Conservation (phyloP, 495 filamentous ascomycete species). For the Penicillium bovifimosum region DNA sequence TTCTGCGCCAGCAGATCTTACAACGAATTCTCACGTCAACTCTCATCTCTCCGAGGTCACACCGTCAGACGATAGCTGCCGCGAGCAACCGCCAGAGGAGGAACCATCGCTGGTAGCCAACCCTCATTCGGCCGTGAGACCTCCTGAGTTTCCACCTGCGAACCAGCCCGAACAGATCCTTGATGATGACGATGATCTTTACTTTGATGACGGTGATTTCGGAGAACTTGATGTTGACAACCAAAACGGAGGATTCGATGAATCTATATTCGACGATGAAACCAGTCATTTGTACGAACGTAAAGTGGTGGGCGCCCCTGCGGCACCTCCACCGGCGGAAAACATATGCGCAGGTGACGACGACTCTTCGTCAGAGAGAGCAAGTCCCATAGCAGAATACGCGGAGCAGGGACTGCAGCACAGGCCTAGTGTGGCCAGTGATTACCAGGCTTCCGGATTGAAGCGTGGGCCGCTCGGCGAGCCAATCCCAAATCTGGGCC, state of each 20-base stretch:
- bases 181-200: conserved; percentile 62
- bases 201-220: conserved; percentile 76
- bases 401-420: conserved; percentile 27
- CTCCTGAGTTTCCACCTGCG: background rate
- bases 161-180: conserved; percentile 10
- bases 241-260: conserved; percentile 60
- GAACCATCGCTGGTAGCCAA: background rate
- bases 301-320: conserved; percentile 20
- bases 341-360: conserved; percentile 1
- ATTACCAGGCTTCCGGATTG: conserved; percentile 21
- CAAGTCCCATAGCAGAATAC: conserved; percentile 15
- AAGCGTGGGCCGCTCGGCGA: conserved; percentile 28
- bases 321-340: conserved; percentile 8
- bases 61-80: background rate
- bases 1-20: conserved; percentile 16
- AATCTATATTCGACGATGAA: conserved; percentile 72
- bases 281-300: conserved; percentile 46
- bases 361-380: conserved; percentile 6
- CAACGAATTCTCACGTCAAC: background rate
- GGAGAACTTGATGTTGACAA: conserved; percentile 45
- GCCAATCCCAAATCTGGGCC: conserved; percentile 26
- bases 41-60: background rate
- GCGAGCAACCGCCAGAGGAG: background rate
- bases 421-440: conserved; percentile 41
- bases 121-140: background rate